A percentile compares a stretch with the other conserved stretches of the same genome.
Evolutionary conservation across 2,329 filamentous ascomycete genomes (phyloP).

Genomic region (Triangularia verruculosa): DNA sequence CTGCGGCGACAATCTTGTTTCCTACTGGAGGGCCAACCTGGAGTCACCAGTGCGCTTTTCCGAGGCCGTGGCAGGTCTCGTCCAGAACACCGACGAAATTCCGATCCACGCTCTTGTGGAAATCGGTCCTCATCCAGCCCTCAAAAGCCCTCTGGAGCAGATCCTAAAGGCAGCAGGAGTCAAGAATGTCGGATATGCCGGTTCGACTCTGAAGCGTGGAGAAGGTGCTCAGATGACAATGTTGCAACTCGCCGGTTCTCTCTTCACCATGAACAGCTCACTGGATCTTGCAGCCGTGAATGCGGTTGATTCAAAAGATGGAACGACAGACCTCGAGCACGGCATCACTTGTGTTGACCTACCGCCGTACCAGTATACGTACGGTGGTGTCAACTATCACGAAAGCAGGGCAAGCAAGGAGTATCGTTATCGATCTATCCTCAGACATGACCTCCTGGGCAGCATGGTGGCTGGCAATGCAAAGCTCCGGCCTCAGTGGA

Average conservation of each 20-base stretch:
- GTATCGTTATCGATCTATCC: slow-evolving; percentile 5
- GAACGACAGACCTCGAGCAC: not conserved
- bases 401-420: slow-evolving; percentile 18
- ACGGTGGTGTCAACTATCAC: slow-evolving; percentile 32
- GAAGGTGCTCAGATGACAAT: not conserved
- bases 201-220: not conserved
- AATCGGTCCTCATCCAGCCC: slow-evolving; percentile 30
- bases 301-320: slow-evolving; percentile 11
- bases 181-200: not conserved
- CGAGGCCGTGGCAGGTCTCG: slow-evolving; percentile 22
- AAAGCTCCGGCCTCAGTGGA: slow-evolving; percentile 3
- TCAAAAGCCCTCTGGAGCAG: slow-evolving; percentile 29
- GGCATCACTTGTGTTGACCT: slow-evolving; percentile 5
- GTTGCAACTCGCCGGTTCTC: not conserved
- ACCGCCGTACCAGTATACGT: slow-evolving; percentile 42
- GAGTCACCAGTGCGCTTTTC: slow-evolving; percentile 31
- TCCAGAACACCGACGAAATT: not conserved
- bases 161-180: slow-evolving; percentile 21
- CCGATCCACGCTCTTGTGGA: slow-evolving; percentile 24
- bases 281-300: slow-evolving; percentile 4
- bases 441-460: slow-evolving; percentile 27
- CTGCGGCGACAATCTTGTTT: not conserved
- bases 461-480: slow-evolving; percentile 1
- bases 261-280: not conserved
- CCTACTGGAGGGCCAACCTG: slow-evolving; percentile 31